Evolutionary conservation across 2,329 filamentous ascomycete species (phyloP), one percentile per base, ranked within the genome.

Genomic region (Alternaria metachromatica): DNA sequence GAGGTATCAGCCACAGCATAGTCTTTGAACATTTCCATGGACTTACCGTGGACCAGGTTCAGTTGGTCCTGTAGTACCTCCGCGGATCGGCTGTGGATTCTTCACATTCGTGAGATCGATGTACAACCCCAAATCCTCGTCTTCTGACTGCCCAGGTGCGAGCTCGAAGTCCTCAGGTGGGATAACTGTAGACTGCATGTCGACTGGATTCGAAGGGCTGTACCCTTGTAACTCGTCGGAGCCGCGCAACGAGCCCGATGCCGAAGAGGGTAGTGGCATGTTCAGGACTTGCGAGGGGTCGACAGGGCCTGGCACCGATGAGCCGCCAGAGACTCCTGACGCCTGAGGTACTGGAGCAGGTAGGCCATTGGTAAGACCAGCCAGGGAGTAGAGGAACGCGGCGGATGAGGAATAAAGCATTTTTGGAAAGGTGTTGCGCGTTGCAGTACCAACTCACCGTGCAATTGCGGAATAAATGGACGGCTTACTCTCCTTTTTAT

Each of bases 31-130:
- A 18, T 11, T 0, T 6, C 9, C 37, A 18, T 2, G 37, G 13
- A 45, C 71, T 60, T 54, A 72, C 71, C 75, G 69, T 66, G 74
- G 74, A 9, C 80, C 80, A 18, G 81, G 78, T 64, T 82, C 80
- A 0, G 80, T 83, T 0, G 80, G 79, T 4, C 68, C 71, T n/a
- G 75, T 75, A 7, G 66, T 74, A 15, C 73, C 71, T n/a, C 80
- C 80, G 37, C 78, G 73, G 25, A 82, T 80, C 0, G 80, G 80
- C 44, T 82, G 80, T 5, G 80, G 80, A 54, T 82, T 81, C 64
- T 81, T 76, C 4, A 81, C 75, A 15, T 73, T 71, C 0, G 73
- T 72, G 3, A 82, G 69, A 55, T 81, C 79, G 21, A 82, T 75
- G 60, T 79, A 81, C 3, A 83, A 64, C 5, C 81, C 80, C 7